These are phyloP conservation scores for Didymella arachidicola DNA, from an alignment of 2,329 filamentous ascomycete species.

Conservation along the genomic window DNA sequence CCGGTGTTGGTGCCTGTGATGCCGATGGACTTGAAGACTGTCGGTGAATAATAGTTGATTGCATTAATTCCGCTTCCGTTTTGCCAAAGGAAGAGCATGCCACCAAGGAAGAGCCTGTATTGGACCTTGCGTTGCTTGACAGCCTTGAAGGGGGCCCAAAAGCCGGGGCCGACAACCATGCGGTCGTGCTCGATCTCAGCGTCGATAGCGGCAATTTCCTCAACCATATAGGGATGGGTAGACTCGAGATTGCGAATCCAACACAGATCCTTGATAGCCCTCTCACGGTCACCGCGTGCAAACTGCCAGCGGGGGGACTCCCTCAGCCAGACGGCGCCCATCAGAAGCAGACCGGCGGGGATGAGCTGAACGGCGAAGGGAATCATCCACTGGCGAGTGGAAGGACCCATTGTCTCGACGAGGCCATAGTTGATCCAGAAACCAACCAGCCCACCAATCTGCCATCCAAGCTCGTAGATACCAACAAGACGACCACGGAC, in stretches of 20 bases:
- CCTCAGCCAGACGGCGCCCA: conserved; percentile 54
- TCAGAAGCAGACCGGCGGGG: conserved; percentile 66
- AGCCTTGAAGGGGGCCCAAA: conserved; percentile 65
- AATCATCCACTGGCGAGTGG: conserved; percentile 57
- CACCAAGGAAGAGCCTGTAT: conserved; percentile 76
- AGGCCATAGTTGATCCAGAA: conserved; percentile 56
- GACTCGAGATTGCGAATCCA: conserved; percentile 69
- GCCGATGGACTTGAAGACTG: conserved; percentile 72
- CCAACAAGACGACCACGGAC: conserved; percentile 67
- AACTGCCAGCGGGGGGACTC: conserved; percentile 58
- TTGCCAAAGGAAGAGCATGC: conserved; percentile 79
- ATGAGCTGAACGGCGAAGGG: conserved; percentile 72
- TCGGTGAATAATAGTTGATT: conserved; percentile 76
- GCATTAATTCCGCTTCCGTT: conserved; percentile 80
- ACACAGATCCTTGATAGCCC: conserved; percentile 58
- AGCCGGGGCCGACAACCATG: conserved; percentile 70
- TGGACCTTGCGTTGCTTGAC: conserved; percentile 61
- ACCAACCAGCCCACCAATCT: conserved; percentile 46
- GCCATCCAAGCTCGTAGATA: conserved; percentile 58
- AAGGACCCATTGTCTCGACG: conserved; percentile 52
- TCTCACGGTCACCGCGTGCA: conserved; percentile 51
- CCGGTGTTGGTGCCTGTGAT: conserved; percentile 66
- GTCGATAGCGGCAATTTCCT: conserved; percentile 76
- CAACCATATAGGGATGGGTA: conserved; percentile 71
- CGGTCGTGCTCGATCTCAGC: conserved; percentile 71